Percentiles rank a stretch among this genome's conserved stretches.
Evolutionary conservation across 2,329 filamentous ascomycete species (phyloP).

Genomic region (Aspergillus ochraceus): DNA sequence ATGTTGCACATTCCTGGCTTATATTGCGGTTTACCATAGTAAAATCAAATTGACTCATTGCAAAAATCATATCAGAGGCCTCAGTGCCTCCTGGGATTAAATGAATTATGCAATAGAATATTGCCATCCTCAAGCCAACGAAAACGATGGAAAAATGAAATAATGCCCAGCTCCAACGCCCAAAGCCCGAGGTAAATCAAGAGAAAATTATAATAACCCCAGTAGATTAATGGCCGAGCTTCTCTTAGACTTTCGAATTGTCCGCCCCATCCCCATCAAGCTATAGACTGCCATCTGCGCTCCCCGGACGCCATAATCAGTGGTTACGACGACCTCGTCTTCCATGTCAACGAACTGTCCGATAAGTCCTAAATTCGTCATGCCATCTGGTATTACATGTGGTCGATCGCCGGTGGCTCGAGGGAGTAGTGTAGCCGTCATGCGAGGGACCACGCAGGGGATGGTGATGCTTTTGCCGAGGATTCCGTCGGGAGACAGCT

Average conservation of each 20-base stretch:
- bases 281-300: slow-evolving; percentile 40
- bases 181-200: too few species aligned
- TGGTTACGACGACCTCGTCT: slow-evolving; percentile 40
- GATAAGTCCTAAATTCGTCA: slow-evolving; percentile 41
- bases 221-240: slow-evolving; percentile 1
- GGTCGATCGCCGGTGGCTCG: slow-evolving; percentile 40
- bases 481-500: slow-evolving; percentile 33
- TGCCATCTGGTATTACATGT: slow-evolving; percentile 37
- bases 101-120: too few species aligned
- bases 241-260: slow-evolving; percentile 10
- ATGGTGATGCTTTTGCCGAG: slow-evolving; percentile 32
- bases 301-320: slow-evolving; percentile 40
- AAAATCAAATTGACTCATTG: too few species aligned
- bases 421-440: slow-evolving; percentile 39
- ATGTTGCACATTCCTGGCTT: too few species aligned
- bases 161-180: too few species aligned
- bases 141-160: too few species aligned
- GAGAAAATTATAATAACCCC: not conserved
- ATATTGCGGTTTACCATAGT: too few species aligned
- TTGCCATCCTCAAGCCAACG: too few species aligned
- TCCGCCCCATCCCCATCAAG: slow-evolving; percentile 25
- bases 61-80: too few species aligned
- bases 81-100: too few species aligned
- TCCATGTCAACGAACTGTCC: slow-evolving; percentile 46
- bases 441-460: slow-evolving; percentile 44